Percentiles rank a stretch among this genome's conserved stretches.
These are phyloP conservation scores for Hericium rajendrae DNA, from an alignment of 768 basidiomycete genomes.

Conservation along the genomic window DNA sequence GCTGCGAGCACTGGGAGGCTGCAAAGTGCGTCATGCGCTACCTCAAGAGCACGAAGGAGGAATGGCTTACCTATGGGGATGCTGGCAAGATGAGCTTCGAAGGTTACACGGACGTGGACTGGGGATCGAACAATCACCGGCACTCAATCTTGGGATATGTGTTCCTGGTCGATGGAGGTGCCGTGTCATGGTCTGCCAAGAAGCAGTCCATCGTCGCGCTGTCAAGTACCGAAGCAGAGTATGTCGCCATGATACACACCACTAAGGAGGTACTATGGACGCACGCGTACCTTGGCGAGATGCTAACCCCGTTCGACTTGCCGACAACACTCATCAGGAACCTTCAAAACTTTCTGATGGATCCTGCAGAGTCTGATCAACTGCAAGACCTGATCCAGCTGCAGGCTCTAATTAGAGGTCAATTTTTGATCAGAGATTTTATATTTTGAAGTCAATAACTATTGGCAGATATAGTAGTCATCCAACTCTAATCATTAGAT, in stretches of 20 bases:
- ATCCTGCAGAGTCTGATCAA: no score
- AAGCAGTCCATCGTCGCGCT: conserved; percentile 24
- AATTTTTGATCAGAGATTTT: no score
- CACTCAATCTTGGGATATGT: conserved; percentile 22
- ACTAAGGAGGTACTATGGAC: no score
- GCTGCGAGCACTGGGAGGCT: conserved; percentile 25
- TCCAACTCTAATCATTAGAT: no score
- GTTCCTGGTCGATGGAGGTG: conserved; percentile 19
- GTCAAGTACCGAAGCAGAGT: conserved; percentile 25
- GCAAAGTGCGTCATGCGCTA: conserved; percentile 28
- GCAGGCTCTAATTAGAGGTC: no score
- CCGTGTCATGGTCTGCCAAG: conserved; percentile 24
- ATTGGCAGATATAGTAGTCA: no score
- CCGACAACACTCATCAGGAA: no score
- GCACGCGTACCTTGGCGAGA: no score
- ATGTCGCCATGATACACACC: conserved; percentile 21
- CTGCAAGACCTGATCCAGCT: no score
- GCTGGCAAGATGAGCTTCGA: background rate
- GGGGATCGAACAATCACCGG: conserved; percentile 16
- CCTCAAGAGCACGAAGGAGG: conserved; percentile 24
- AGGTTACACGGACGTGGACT: conserved; percentile 20
- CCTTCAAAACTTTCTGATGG: no score
- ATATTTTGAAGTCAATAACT: no score
- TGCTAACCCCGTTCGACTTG: no score
- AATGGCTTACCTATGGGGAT: conserved; percentile 15